A percentile compares a stretch with the other conserved stretches of the same genome.
phyloP scores from a whole-genome alignment of 2,329 filamentous ascomycete genomes.

The Salinomyces thailandicus region DNA sequence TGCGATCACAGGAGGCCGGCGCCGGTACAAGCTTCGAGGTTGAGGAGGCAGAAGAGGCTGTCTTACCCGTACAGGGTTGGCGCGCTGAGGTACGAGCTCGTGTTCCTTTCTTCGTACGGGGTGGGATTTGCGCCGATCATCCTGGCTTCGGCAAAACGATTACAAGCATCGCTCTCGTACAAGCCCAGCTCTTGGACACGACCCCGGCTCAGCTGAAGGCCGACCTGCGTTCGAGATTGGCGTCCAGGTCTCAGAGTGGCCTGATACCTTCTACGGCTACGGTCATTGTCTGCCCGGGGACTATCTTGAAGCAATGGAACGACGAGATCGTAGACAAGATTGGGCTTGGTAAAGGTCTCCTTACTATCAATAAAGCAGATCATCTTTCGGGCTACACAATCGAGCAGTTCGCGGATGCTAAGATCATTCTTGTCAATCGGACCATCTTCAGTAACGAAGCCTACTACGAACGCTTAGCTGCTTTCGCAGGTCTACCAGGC shows the following conservation, averaged over 20 bases:
- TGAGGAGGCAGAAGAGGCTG: slow-evolving; percentile 48
- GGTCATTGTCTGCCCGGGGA: slow-evolving; percentile 47
- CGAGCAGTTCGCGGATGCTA: slow-evolving; percentile 36
- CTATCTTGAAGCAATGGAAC: slow-evolving; percentile 49
- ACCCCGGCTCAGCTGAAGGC: slow-evolving; percentile 1
- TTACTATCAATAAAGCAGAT: slow-evolving; percentile 32
- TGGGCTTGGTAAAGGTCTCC: slow-evolving; percentile 32
- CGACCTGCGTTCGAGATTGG: slow-evolving; percentile 4
- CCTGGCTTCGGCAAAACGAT: slow-evolving; percentile 60
- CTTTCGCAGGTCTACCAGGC: slow-evolving; percentile 39
- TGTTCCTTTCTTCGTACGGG: slow-evolving; percentile 35
- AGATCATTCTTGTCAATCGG: slow-evolving; percentile 48
- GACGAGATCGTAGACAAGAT: slow-evolving; percentile 39
- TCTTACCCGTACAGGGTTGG: slow-evolving; percentile 38
- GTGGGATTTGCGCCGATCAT: slow-evolving; percentile 53
- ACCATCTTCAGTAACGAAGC: slow-evolving; percentile 34
- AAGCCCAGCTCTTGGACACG: slow-evolving; percentile 31
- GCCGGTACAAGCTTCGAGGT: slow-evolving; percentile 35
- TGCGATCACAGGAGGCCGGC: slow-evolving; percentile 43
- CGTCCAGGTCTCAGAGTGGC: slow-evolving; percentile 5
- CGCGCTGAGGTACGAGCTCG: slow-evolving; percentile 46
- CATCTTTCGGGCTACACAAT: slow-evolving; percentile 36
- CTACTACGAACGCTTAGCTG: slow-evolving; percentile 43
- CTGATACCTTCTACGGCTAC: slow-evolving; percentile 45
- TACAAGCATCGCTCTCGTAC: slow-evolving; percentile 47